Evolutionary conservation across 495 filamentous ascomycete species (phyloP).

Genomic region (Podospora conica): DNA sequence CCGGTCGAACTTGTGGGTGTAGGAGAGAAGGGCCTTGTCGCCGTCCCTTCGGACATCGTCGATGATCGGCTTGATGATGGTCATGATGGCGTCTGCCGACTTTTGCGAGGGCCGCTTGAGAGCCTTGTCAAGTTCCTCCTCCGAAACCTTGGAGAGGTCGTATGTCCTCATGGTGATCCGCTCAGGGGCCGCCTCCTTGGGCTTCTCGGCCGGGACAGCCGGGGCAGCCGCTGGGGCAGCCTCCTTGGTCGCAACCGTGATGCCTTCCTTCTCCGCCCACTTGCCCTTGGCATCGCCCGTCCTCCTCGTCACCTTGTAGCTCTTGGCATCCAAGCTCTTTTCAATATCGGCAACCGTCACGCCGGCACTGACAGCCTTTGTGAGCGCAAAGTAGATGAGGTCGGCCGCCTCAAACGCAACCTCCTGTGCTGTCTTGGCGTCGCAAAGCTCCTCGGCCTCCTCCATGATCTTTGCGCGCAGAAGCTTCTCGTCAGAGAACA

Average conservation of each 20-base stretch:
- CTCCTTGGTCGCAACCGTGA: conserved; percentile 44
- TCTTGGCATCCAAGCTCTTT: conserved; percentile 87
- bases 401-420: conserved; percentile 93
- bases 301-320: conserved; percentile 83
- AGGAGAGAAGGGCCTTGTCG: conserved; percentile 79
- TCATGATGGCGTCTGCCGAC: conserved; percentile 82
- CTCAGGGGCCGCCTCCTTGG: conserved; percentile 49
- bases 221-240: conserved; percentile 38
- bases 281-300: conserved; percentile 89
- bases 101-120: conserved; percentile 87
- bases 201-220: conserved; percentile 30
- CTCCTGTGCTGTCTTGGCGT: conserved; percentile 72
- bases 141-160: conserved; percentile 54
- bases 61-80: conserved; percentile 85
- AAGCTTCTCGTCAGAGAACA: conserved; percentile 88
- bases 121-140: conserved; percentile 56
- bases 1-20: conserved; percentile 96
- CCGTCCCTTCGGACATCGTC: conserved; percentile 72
- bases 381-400: conserved; percentile 89
- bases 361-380: conserved; percentile 76
- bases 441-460: conserved; percentile 89
- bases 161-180: conserved; percentile 79
- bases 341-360: conserved; percentile 85
- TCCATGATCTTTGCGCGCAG: conserved; percentile 96
- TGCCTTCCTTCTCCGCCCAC: conserved; percentile 76